Conservation (phyloP, 495 filamentous ascomycete genomes). For the Neurospora sublineolata region DNA sequence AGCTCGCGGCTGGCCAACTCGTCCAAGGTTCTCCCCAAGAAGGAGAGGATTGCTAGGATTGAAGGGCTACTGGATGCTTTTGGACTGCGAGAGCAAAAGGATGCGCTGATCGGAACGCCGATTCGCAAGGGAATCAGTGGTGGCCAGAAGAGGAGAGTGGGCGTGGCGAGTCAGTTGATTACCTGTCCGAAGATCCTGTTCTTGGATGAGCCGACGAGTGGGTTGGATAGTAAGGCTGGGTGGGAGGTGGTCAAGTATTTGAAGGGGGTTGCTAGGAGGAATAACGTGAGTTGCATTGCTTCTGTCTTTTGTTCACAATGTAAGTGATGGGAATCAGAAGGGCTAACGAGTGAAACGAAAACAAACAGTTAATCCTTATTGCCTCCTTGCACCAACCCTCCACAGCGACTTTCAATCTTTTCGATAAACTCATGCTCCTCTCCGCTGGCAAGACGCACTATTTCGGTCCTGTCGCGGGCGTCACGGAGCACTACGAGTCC, state of each 20-base stretch:
- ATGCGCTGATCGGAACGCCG: constrained; percentile 63
- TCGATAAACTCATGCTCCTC: constrained; percentile 66
- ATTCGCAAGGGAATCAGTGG: constrained; percentile 69
- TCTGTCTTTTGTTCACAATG: background rate
- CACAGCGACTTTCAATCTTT: constrained; percentile 61
- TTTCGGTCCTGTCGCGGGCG: constrained; percentile 44
- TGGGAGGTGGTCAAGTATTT: constrained; percentile 74
- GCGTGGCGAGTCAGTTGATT: constrained; percentile 68
- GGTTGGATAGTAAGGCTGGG: constrained; percentile 68
- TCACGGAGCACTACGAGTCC: constrained; percentile 46
- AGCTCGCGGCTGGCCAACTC: constrained; percentile 61
- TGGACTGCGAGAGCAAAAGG: constrained; percentile 57
- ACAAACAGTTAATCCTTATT: constrained; percentile 56
- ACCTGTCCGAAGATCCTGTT: constrained; percentile 70
- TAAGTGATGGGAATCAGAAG: constrained; percentile 18
- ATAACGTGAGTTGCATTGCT: constrained; percentile 56
- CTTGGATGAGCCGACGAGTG: constrained; percentile 72
- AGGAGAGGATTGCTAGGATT: constrained; percentile 66
- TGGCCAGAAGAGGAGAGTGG: constrained; percentile 68
- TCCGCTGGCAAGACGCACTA: constrained; percentile 59
- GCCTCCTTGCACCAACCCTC: constrained; percentile 77
- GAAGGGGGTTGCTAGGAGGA: constrained; percentile 51
- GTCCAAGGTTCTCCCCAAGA: constrained; percentile 11
- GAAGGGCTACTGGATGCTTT: constrained; percentile 78
- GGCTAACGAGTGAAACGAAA: constrained; percentile 37